These are phyloP conservation scores for Hippophae rhamnoides DNA, from an alignment of 306 rosid genomes.

Conservation along the genomic window DNA sequence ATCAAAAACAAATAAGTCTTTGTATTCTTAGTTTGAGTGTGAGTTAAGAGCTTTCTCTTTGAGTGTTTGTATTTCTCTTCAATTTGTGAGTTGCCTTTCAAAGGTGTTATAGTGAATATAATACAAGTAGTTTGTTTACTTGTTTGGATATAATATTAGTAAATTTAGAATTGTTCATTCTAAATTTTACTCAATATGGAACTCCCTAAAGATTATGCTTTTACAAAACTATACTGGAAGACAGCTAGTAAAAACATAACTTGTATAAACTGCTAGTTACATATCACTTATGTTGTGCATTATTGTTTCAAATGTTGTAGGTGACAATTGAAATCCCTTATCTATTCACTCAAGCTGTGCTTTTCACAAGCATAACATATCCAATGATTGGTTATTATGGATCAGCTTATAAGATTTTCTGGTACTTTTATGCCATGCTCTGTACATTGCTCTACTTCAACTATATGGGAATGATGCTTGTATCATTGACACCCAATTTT, in stretches of 20 bases:
- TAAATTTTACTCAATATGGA: too few species aligned
- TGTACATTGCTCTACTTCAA: conserved; percentile 30
- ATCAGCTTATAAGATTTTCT: conserved; percentile 25
- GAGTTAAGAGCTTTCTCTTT: too few species aligned
- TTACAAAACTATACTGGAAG: too few species aligned
- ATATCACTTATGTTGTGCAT: neutral
- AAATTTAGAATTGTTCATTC: too few species aligned
- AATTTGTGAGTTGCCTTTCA: too few species aligned
- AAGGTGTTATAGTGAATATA: too few species aligned
- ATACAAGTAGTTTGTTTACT: too few species aligned
- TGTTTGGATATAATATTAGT: too few species aligned
- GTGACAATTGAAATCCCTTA: conserved; percentile 41
- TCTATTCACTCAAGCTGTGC: conserved; percentile 17
- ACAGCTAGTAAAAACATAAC: neutral
- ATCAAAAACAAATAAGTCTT: too few species aligned
- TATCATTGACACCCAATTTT: conserved; percentile 34
- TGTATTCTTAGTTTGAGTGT: too few species aligned
- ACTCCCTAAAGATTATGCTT: too few species aligned
- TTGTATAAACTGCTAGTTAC: neutral
- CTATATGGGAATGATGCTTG: conserved; percentile 38
- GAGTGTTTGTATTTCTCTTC: too few species aligned
- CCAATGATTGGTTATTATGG: conserved; percentile 39
- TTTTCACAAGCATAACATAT: conserved; percentile 17
- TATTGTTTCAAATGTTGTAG: conserved; percentile 12
- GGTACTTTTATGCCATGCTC: conserved; percentile 33